Conservation (phyloP, 2,329 filamentous ascomycete species). For the Cucurbitaria berberidis region DNA sequence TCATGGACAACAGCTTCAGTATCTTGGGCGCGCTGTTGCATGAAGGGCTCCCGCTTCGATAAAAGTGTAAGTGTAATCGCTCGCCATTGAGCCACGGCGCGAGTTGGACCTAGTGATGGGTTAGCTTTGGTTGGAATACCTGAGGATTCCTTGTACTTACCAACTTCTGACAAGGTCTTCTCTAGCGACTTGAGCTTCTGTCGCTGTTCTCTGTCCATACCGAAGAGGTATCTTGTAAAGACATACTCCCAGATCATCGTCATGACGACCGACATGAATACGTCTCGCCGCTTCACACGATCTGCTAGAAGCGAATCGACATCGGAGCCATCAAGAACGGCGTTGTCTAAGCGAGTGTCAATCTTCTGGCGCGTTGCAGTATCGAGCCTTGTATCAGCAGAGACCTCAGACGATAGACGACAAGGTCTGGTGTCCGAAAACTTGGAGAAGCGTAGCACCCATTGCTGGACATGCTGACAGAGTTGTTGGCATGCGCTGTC, state of each 20-base stretch:
- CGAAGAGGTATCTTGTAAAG: conserved; percentile 96
- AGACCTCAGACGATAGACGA: conserved; percentile 80
- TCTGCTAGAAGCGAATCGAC: conserved; percentile 88
- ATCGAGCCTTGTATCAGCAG: conserved; percentile 60
- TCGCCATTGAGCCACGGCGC: conserved; percentile 96
- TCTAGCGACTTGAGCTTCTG: conserved; percentile 97
- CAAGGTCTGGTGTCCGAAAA: conserved; percentile 92
- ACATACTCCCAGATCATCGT: conserved; percentile 99
- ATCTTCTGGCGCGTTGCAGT: conserved; percentile 70
- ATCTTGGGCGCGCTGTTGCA: conserved; percentile 81
- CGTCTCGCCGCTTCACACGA: conserved; percentile 84
- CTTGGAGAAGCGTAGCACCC: conserved; percentile 97
- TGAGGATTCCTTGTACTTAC: conserved; percentile 33
- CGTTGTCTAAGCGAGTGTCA: conserved; percentile 91
- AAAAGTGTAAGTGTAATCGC: conserved; percentile 92
- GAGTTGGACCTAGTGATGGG: conserved; percentile 62
- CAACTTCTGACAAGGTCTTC: conserved; percentile 87
- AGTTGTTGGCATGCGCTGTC: conserved; percentile 92
- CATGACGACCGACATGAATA: conserved; percentile 99
- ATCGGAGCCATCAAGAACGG: conserved; percentile 90
- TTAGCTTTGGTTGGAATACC: conserved; percentile 13
- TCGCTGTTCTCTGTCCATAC: conserved; percentile 96
- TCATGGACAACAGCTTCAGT: conserved; percentile 95
- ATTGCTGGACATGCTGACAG: conserved; percentile 94
- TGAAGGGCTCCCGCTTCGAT: conserved; percentile 79